Percentiles rank a stretch among this genome's conserved stretches.
phyloP scores from a whole-genome alignment of 306 rosid genomes.

The Vigna mungo region DNA sequence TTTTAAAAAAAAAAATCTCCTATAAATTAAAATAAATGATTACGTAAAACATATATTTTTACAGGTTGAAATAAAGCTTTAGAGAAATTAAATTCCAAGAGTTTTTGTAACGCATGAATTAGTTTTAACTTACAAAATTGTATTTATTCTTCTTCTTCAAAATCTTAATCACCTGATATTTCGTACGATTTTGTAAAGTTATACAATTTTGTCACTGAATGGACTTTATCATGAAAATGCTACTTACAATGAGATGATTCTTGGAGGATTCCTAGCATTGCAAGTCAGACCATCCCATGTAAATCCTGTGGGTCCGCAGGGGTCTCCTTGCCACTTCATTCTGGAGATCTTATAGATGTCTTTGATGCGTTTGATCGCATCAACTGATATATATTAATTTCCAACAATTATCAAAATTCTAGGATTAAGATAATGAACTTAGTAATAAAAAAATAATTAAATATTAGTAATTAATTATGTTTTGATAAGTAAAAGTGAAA shows the following conservation, averaged over 20 bases:
- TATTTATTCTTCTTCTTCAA: too few relatives aligned
- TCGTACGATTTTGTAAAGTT: background rate
- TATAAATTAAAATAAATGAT: too few relatives aligned
- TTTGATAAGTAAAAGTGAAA: too few relatives aligned
- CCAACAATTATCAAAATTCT: background rate
- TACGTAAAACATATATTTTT: too few relatives aligned
- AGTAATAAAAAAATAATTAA: background rate
- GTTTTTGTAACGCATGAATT: too few relatives aligned
- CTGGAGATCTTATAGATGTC: background rate
- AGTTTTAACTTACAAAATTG: too few relatives aligned
- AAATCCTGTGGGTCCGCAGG: background rate
- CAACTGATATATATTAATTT: background rate
- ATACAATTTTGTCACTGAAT: background rate
- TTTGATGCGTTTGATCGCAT: background rate
- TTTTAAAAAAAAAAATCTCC: too few relatives aligned
- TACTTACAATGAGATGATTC: constrained; percentile 13
- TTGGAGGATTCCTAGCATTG: background rate
- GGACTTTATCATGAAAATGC: background rate
- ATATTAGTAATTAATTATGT: too few relatives aligned
- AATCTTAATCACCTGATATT: background rate
- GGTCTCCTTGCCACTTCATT: constrained; percentile 22
- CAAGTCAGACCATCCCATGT: constrained; percentile 9
- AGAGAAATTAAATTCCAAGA: too few relatives aligned
- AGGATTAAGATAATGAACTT: background rate
- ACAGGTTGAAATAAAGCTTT: too few relatives aligned